Base-by-base conservation (phyloP, 139 green algal species). In the Pedinophyceae sp. region DNA sequence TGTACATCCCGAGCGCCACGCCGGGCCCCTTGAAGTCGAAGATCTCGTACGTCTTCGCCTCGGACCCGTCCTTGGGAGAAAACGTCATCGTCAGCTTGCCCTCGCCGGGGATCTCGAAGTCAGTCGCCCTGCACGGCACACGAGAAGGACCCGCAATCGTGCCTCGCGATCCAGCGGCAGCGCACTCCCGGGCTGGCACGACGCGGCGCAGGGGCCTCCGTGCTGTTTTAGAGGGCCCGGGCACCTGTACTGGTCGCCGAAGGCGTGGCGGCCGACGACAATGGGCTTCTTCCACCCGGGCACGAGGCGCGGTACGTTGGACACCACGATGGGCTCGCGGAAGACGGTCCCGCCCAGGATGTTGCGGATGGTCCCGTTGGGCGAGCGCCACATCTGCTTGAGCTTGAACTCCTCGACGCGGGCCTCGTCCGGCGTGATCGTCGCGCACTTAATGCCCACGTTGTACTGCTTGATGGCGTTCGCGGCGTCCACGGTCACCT, bases 241-340 rank as follows among this genome's bases (percentile, higher is more conserved):
- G n/a, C n/a, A n/a, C n/a, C n/a, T 60, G 73, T 97, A 97, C 79
- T 97, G 88, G 77, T 97, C 88, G 24, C 88, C 88, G 71, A 85
- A 97, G 3, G 88, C 88, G 60, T 97, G 88, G 60, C 88, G 85
- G 68, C 86, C 86, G 17, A 95, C 79, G 4, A 95, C 81, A 51
- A 95, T 95, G 60, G 86, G 85, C 62, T 80, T 75, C 45, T 69
- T 88, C 86, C 86, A 95, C 30, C 88, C 84, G 17, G 86, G 78
- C 45, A 97, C 85, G 7, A 96, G 67, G 30, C 86, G 69, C 1
- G 88, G 88, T 43, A 97, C 80, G 67, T 96, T 97, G 18, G 68
- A 72, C 13, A 89, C 80, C 19, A 97, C 79, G 57, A 97, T 97
- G 41, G 88, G 88, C 67, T 97, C 88, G 1, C 87, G 64, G 78